phyloP scores from a whole-genome alignment of 495 filamentous ascomycete species.

The Clavariopsis aquatica region DNA sequence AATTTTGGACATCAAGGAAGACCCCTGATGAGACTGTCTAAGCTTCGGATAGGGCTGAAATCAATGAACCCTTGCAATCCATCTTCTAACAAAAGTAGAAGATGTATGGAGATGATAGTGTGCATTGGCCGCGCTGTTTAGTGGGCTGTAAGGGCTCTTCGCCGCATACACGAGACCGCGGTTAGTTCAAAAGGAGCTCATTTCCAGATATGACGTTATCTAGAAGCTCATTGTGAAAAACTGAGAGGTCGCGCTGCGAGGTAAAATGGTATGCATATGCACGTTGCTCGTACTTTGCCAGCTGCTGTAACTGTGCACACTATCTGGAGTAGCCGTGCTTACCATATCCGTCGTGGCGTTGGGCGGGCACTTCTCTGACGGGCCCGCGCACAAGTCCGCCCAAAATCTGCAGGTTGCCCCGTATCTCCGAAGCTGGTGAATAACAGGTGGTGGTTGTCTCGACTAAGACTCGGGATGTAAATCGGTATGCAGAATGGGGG shows the following conservation, averaged over 20 bases:
- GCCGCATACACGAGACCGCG: no score
- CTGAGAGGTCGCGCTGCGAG: background rate
- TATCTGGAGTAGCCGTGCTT: background rate
- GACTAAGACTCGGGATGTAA: slow-evolving; percentile 3
- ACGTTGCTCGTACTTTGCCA: slow-evolving; percentile 18
- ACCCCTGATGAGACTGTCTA: background rate
- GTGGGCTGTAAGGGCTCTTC: no score
- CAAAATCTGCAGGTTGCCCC: background rate
- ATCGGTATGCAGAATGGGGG: background rate
- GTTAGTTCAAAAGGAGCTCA: background rate
- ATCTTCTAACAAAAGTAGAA: no score
- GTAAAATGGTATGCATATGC: slow-evolving; percentile 1
- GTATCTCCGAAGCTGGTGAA: background rate
- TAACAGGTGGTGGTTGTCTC: background rate
- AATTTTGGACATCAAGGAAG: background rate
- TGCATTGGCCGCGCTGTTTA: no score
- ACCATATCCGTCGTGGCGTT: background rate
- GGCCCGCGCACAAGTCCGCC: background rate
- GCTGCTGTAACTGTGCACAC: slow-evolving; percentile 4
- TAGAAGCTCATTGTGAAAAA: background rate
- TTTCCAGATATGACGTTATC: background rate
- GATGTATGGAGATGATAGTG: no score
- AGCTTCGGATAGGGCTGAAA: background rate
- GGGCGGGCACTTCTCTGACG: background rate
- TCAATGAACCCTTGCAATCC: background rate